These are phyloP conservation scores for Apiospora hydei DNA, from an alignment of 2,329 filamentous ascomycete species.

Conservation along the genomic window DNA sequence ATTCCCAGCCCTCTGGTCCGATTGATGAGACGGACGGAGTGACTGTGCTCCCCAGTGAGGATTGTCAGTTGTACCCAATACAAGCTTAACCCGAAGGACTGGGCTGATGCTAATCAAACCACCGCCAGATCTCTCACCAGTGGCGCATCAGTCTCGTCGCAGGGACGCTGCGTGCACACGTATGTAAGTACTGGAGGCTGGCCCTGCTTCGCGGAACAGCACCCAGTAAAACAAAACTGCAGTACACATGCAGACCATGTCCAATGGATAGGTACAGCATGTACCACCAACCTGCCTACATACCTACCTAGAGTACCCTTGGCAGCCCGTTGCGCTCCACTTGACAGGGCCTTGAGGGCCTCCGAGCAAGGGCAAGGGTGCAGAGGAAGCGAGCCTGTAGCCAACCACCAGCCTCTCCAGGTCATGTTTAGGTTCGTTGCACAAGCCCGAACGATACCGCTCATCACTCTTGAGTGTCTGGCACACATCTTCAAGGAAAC, in stretches of 20 bases:
- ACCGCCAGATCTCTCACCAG: background rate
- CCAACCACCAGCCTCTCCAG: slow-evolving; percentile 3
- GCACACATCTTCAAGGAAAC: background rate
- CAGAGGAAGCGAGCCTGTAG: background rate
- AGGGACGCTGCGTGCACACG: background rate
- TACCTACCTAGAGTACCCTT: background rate
- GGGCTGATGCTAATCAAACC: background rate
- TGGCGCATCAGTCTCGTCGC: slow-evolving; percentile 1
- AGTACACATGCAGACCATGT: background rate
- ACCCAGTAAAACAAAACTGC: background rate
- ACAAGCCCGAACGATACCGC: slow-evolving; percentile 19
- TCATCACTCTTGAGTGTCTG: background rate
- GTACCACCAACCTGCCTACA: background rate
- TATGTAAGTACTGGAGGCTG: background rate
- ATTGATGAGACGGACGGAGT: background rate
- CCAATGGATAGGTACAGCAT: slow-evolving; percentile 2
- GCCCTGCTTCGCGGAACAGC: background rate
- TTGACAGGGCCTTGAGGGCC: slow-evolving; percentile 9
- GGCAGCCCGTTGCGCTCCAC: slow-evolving; percentile 13
- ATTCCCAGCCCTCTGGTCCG: background rate
- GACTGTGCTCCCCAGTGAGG: background rate
- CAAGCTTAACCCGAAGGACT: background rate
- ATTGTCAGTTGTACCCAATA: background rate
- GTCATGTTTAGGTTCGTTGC: slow-evolving; percentile 18
- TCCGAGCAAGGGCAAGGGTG: background rate